Evolutionary conservation across 2,329 filamentous ascomycete species (phyloP).

Genomic region (Didymella pinodella): DNA sequence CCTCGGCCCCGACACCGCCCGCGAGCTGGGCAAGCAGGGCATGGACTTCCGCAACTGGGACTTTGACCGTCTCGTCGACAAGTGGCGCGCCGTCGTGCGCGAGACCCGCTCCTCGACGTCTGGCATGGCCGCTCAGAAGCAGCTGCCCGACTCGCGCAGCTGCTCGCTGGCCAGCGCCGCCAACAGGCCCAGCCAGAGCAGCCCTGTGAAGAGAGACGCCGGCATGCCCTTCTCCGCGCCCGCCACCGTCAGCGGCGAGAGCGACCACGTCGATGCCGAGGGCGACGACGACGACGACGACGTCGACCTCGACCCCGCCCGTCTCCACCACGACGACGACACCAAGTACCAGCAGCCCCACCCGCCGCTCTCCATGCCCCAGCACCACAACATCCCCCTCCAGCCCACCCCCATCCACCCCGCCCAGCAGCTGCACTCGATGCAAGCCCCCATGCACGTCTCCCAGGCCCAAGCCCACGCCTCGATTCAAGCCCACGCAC

Average conservation of each 20-base stretch:
- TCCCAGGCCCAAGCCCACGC: constrained; percentile 41
- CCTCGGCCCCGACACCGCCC: constrained; percentile 48
- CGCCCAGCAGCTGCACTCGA: constrained; percentile 33
- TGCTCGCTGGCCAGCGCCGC: constrained; percentile 41
- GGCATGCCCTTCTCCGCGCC: constrained; percentile 42
- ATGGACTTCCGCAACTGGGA: constrained; percentile 53
- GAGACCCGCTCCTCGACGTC: constrained; percentile 37
- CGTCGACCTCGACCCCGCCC: constrained; percentile 8
- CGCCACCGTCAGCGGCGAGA: constrained; percentile 48
- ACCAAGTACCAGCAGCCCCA: constrained; percentile 29
- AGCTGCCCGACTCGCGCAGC: constrained; percentile 41
- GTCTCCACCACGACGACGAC: constrained; percentile 11
- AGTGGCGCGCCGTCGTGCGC: constrained; percentile 49
- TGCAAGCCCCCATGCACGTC: constrained; percentile 40
- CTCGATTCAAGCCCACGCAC: constrained; percentile 37
- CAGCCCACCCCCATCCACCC: constrained; percentile 45
- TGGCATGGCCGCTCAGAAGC: constrained; percentile 49
- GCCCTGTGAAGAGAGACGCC: constrained; percentile 33
- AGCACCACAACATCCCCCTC: constrained; percentile 32
- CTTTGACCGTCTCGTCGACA: constrained; percentile 52
- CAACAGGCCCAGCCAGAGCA: constrained; percentile 29
- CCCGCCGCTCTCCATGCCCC: constrained; percentile 22
- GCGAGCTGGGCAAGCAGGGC: constrained; percentile 49
- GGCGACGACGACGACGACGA: constrained; percentile 36
- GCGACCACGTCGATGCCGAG: constrained; percentile 49